Base-by-base conservation (phyloP, 352 stramenopile species). In the Phytophthora ohioensis region DNA sequence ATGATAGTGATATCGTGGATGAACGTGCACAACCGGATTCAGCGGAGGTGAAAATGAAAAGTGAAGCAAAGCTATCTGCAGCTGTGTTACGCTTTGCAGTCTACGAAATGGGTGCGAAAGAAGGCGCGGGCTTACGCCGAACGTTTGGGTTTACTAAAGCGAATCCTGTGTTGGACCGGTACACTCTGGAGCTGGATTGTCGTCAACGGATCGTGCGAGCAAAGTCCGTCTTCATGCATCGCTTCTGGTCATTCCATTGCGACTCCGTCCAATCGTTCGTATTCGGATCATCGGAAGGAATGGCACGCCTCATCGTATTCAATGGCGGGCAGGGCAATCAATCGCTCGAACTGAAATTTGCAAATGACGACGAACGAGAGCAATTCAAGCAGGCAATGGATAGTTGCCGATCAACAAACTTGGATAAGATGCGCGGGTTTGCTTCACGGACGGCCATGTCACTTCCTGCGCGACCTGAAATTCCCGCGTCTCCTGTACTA, bases 221-320 rank as follows among this genome's bases (percentile, higher is more conserved):
- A 9, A 94, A 93, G 60, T 94, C 85, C 3, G 86, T 96, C 5
- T 93, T 94, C 54, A 92, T 92, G 84, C 85, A 93, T 64, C 84
- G 85, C 9, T 91, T 85, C 51, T 94, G 85, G 81, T 88, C 82
- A 32, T 94, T 94, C 57, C 87, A 86, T 36, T 93, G 86, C 59
- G 83, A 92, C 36, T 79, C 78, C 0, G 81, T 96, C 3, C 74
- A 86, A 61, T 77, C 79, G 8, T 75, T 88, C 32, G 73, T 69
- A 8, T 76, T 72, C 62, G 76, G 78, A 5, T 78, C 77, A 30
- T 77, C 69, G 2, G 69, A 73, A 56, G 82, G 75, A 4, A 75
- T 79, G 53, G 85, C 81, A 6, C 73, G 71, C 15, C 64, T 91
- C 21, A 75, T 93, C 13, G 66, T 88, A 6, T 82, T 82, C 34